Percentiles rank a stretch among this genome's conserved stretches.
phyloP scores from a whole-genome alignment of 2,329 filamentous ascomycete species.

The Rhynchosporium agropyri region DNA sequence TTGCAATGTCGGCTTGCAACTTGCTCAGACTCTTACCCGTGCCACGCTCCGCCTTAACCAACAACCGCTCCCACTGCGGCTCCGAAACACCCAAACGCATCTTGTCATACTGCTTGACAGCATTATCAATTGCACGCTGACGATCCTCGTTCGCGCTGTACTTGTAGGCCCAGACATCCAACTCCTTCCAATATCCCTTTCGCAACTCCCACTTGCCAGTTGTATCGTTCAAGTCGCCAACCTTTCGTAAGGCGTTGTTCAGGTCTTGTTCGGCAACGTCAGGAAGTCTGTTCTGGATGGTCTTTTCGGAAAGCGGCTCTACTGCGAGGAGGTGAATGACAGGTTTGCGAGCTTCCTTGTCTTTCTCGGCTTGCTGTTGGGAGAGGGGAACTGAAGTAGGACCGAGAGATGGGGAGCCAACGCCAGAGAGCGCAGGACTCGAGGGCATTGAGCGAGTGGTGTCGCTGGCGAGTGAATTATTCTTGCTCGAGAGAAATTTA shows the following conservation, averaged over 20 bases:
- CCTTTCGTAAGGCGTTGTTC: conserved; percentile 57
- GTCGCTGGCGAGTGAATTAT: conserved; percentile 33
- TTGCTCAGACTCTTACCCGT: conserved; percentile 64
- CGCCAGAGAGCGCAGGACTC: conserved; percentile 59
- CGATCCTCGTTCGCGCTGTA: conserved; percentile 58
- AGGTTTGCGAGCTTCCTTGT: conserved; percentile 55
- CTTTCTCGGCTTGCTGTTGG: conserved; percentile 54
- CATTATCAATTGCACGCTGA: conserved; percentile 63
- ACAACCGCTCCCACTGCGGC: conserved; percentile 62
- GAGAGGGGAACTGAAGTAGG: conserved; percentile 54
- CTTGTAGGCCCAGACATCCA: conserved; percentile 65
- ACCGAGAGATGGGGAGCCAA: conserved; percentile 55
- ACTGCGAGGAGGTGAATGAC: conserved; percentile 65
- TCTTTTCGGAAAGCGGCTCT: conserved; percentile 53
- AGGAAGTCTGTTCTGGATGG: conserved; percentile 56
- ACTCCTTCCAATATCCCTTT: conserved; percentile 62
- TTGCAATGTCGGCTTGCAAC: conserved; percentile 57
- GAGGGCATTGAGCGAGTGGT: conserved; percentile 49
- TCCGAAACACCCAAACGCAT: conserved; percentile 58
- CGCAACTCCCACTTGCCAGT: conserved; percentile 58
- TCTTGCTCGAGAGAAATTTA: conserved; percentile 36
- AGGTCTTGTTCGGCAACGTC: conserved; percentile 54
- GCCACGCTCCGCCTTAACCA: conserved; percentile 59
- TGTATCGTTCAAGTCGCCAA: conserved; percentile 54
- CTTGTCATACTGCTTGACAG: conserved; percentile 61